Conservation (phyloP, 495 filamentous ascomycete species). For the Tuber aestivum region DNA sequence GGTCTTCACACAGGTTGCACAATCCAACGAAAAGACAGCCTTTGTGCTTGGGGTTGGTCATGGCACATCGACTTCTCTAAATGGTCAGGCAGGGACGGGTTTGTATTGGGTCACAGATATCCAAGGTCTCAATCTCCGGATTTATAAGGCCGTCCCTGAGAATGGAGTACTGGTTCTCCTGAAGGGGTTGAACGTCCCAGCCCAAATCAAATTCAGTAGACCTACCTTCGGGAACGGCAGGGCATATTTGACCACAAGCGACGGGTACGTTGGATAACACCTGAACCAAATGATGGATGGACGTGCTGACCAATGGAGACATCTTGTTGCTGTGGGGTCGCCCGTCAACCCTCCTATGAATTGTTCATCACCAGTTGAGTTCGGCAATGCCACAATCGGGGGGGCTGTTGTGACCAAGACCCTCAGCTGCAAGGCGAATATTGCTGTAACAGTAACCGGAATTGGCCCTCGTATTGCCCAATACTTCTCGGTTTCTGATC, state of each 20-base stretch:
- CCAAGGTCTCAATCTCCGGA: slow-evolving; percentile 43
- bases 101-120: slow-evolving; percentile 45
- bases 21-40: slow-evolving; percentile 40
- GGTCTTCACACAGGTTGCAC: slow-evolving; percentile 44
- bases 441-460: slow-evolving; percentile 40
- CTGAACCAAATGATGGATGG: neutral
- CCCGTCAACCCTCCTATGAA: slow-evolving; percentile 43
- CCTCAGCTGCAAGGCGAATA: slow-evolving; percentile 43
- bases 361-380: slow-evolving; percentile 41
- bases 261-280: slow-evolving; percentile 25
- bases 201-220: slow-evolving; percentile 44
- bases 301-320: neutral
- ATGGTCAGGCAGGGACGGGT: slow-evolving; percentile 43
- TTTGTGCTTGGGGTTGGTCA: slow-evolving; percentile 43
- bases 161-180: slow-evolving; percentile 42
- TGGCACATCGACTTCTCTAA: slow-evolving; percentile 44
- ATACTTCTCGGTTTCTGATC: slow-evolving; percentile 43
- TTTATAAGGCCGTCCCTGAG: slow-evolving; percentile 47
- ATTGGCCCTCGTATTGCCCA: slow-evolving; percentile 41
- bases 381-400: slow-evolving; percentile 39
- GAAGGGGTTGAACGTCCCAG: slow-evolving; percentile 42
- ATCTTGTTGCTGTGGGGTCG: slow-evolving; percentile 43
- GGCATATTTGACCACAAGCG: slow-evolving; percentile 39
- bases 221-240: slow-evolving; percentile 44
- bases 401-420: slow-evolving; percentile 25